These are phyloP conservation scores for Pelargonium exstipulatum DNA, from an alignment of 441 rosid genomes.

Conservation along the genomic window DNA sequence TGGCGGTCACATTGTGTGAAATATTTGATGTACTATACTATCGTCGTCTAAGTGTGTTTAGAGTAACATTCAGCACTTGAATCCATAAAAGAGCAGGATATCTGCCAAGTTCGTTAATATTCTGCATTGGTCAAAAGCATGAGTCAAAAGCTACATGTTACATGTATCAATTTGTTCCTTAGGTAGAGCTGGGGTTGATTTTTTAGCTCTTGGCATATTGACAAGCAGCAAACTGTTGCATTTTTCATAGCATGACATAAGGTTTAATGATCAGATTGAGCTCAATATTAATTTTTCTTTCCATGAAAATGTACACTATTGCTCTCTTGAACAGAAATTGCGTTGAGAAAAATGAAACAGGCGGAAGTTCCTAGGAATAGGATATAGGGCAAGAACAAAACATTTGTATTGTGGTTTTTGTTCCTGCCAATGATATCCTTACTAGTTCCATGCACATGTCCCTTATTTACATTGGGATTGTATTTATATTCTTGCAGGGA, in stretches of 20 bases:
- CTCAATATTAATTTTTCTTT: neutral
- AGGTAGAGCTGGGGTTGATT: neutral
- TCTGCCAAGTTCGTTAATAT: too few relatives aligned
- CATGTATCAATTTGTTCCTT: neutral
- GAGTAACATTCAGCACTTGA: neutral
- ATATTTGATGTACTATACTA: neutral
- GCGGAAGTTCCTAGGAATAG: neutral
- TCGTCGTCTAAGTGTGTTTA: neutral
- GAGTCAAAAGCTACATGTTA: neutral
- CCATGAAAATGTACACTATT: neutral
- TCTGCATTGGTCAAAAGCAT: neutral
- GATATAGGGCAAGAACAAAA: neutral
- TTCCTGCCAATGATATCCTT: neutral
- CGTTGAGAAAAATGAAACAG: neutral
- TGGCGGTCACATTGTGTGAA: neutral
- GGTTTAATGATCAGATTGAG: neutral
- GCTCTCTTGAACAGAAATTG: neutral
- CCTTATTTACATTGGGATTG: neutral
- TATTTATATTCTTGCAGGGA: conserved; percentile 52
- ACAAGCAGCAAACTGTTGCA: neutral
- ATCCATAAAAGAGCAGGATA: neutral
- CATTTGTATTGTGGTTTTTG: neutral
- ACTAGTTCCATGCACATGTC: neutral
- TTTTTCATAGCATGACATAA: too few relatives aligned
- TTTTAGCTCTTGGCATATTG: neutral